These are phyloP conservation scores for Clitopilus hobsonii DNA, from an alignment of 768 basidiomycete genomes.

Conservation along the genomic window DNA sequence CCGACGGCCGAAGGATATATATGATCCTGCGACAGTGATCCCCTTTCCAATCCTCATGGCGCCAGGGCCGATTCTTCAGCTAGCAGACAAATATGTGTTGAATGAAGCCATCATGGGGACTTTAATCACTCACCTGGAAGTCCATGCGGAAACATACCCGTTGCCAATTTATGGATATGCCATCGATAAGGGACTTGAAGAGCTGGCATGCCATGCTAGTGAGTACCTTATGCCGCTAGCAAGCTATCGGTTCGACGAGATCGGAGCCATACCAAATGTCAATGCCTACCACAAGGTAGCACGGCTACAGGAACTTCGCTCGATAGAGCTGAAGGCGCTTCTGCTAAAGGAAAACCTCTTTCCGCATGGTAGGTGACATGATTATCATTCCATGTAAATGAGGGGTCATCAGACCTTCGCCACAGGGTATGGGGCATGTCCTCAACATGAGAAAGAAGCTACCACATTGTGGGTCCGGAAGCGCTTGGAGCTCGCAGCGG, in stretches of 20 bases:
- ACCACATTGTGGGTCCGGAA: conserved; percentile 8
- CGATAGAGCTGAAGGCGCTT: conserved; percentile 45
- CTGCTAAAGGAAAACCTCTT: conserved; percentile 61
- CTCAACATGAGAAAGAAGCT: conserved; percentile 42
- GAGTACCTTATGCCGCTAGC: conserved; percentile 56
- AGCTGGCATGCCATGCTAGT: conserved; percentile 53
- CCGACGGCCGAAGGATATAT: conserved; percentile 24
- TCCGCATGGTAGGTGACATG: conserved; percentile 47
- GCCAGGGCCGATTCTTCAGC: conserved; percentile 35
- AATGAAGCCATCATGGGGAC: conserved; percentile 35
- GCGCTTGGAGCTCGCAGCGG: conserved; percentile 50
- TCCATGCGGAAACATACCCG: conserved; percentile 44
- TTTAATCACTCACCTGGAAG: conserved; percentile 48
- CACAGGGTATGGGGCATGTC: conserved; percentile 56
- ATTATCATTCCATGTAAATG: background rate
- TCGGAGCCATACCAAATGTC: conserved; percentile 51
- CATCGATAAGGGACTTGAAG: conserved; percentile 31
- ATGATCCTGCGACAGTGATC: conserved; percentile 44
- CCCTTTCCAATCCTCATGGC: conserved; percentile 60
- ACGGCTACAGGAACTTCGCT: conserved; percentile 53
- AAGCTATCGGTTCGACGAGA: conserved; percentile 45
- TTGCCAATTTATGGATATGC: conserved; percentile 64
- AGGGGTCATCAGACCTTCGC: conserved; percentile 1
- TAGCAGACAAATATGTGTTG: conserved; percentile 67
- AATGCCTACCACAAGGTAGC: conserved; percentile 61